Conservation (phyloP, 2,329 filamentous ascomycete genomes). For the Fusarium sp. region DNA sequence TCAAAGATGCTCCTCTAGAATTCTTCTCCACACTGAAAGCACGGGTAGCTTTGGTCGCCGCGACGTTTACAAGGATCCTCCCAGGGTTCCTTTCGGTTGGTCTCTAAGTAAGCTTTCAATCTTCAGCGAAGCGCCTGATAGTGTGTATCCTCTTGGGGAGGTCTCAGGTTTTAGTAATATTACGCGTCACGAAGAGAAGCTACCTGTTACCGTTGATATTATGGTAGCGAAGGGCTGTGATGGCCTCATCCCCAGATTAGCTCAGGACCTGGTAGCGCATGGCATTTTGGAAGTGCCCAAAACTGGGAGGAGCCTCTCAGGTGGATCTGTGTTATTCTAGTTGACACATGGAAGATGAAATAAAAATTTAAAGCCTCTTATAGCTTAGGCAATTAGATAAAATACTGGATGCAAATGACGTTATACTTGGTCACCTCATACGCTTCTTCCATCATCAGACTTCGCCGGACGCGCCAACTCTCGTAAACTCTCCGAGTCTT, state of each 20-base stretch:
- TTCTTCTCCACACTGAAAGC: not conserved
- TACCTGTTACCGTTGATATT: not conserved
- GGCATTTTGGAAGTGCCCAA: not conserved
- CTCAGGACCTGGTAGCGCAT: not conserved
- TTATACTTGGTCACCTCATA: too few relatives aligned
- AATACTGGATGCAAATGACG: too few relatives aligned
- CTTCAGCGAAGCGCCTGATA: not conserved
- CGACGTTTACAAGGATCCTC: not conserved
- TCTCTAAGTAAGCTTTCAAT: not conserved
- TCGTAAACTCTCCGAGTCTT: not conserved
- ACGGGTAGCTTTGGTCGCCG: not conserved
- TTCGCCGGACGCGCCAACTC: not conserved
- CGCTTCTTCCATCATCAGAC: not conserved
- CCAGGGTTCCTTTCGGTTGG: not conserved
- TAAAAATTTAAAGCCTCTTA: too few relatives aligned
- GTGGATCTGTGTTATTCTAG: not conserved
- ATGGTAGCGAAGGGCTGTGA: not conserved
- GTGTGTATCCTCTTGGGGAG: not conserved
- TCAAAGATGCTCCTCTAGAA: not conserved
- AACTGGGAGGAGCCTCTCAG: not conserved
- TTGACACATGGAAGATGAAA: too few relatives aligned
- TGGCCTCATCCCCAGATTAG: fast-evolving
- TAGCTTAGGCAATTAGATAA: too few relatives aligned
- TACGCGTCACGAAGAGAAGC: not conserved
- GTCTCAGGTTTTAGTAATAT: not conserved